Conservation (phyloP, 208 protist species). For the Crithidia bombi region DNA sequence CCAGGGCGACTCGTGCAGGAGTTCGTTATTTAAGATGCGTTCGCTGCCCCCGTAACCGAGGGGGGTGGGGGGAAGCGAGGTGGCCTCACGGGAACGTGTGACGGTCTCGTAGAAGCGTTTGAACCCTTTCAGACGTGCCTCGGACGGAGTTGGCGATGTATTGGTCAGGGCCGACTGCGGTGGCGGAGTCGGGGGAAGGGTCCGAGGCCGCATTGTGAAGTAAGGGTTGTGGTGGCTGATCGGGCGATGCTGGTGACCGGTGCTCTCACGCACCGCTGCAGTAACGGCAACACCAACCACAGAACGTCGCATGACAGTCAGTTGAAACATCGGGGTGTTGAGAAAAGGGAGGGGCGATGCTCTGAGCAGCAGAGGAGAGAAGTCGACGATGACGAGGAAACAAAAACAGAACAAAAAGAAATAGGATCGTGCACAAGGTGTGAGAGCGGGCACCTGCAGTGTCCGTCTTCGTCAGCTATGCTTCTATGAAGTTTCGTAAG, state of each 20-base stretch:
- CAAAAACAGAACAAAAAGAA: too few relatives aligned
- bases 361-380: background rate
- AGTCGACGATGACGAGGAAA: too few relatives aligned
- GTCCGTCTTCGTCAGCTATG: too few relatives aligned
- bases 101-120: constrained; percentile 38
- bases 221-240: constrained; percentile 9
- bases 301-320: constrained; percentile 14
- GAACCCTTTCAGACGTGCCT: constrained; percentile 26
- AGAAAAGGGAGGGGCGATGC: background rate
- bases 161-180: background rate
- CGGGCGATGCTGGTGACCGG: background rate
- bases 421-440: too few relatives aligned
- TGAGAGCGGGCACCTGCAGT: too few relatives aligned
- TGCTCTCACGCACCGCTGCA: constrained; percentile 1
- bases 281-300: constrained; percentile 13
- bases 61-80: constrained; percentile 24
- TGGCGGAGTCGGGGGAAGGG: too few relatives aligned
- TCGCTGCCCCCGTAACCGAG: constrained; percentile 38
- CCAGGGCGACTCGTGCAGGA: constrained; percentile 38
- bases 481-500: too few relatives aligned
- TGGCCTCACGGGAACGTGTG: constrained; percentile 16
- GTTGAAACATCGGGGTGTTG: constrained; percentile 14
- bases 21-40: constrained; percentile 41
- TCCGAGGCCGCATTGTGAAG: constrained; percentile 22
- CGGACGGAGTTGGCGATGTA: constrained; percentile 6